phyloP scores from a whole-genome alignment of 441 rosid species.

The Hura crepitans region DNA sequence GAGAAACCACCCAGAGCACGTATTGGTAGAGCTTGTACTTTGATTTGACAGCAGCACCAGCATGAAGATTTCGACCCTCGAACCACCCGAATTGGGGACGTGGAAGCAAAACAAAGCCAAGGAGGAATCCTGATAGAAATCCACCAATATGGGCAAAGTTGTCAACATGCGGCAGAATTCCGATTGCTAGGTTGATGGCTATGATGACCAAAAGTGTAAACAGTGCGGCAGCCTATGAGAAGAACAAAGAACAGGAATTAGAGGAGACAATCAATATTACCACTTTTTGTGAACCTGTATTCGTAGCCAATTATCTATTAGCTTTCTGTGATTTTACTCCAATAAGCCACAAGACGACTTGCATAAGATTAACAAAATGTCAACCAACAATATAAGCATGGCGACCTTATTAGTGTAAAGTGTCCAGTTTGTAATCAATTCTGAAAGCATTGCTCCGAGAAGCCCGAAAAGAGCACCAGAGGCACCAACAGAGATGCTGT shows the following conservation, averaged over 20 bases:
- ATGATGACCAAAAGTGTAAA: slow-evolving; percentile 56
- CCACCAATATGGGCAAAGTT: slow-evolving; percentile 92
- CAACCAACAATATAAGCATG: background rate
- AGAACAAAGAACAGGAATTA: slow-evolving; percentile 3
- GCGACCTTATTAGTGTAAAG: slow-evolving; percentile 70
- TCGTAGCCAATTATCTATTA: background rate
- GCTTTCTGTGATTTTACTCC: background rate
- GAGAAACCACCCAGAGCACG: slow-evolving; percentile 42
- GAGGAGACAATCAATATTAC: background rate
- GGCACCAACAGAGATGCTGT: slow-evolving; percentile 71
- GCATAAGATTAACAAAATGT: background rate
- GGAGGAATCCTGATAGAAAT: slow-evolving; percentile 60
- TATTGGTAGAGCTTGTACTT: slow-evolving; percentile 64
- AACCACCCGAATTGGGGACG: slow-evolving; percentile 66
- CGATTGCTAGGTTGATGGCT: slow-evolving; percentile 61
- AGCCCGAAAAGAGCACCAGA: slow-evolving; percentile 92
- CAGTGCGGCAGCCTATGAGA: slow-evolving; percentile 50
- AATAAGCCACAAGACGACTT: background rate
- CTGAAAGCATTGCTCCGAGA: slow-evolving; percentile 85
- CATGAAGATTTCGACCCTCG: slow-evolving; percentile 33
- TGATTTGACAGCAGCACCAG: slow-evolving; percentile 38
- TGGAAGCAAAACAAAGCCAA: slow-evolving; percentile 61
- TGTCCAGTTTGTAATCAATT: slow-evolving; percentile 78
- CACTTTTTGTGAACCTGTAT: background rate
- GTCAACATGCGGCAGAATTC: slow-evolving; percentile 80